Evolutionary conservation across 495 filamentous ascomycete species (phyloP), one percentile per base, ranked within the genome.

Genomic region (Penicillium nucicola): DNA sequence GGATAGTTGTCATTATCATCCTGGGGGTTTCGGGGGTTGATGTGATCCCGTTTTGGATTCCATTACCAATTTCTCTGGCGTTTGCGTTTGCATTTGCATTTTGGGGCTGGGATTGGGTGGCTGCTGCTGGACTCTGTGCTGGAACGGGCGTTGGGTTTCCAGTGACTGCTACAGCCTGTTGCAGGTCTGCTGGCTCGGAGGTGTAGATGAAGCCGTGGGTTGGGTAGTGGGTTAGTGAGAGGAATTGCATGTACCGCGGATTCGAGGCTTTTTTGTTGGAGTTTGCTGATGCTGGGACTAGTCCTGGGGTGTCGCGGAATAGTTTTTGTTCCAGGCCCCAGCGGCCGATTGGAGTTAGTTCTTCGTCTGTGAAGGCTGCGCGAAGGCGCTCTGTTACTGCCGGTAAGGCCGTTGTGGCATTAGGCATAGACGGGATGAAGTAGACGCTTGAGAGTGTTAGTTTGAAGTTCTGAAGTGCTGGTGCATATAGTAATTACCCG

Each of bases 381-480:
- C 67, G 67, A n/a, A 77, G 65, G 37, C 68, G 71, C 52, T 76
- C 69, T 40, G 67, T 70, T 20, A 76, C 49, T 22, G 62, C 55
- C 28, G 53, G 42, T 14, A 74, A 54, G 25, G 61, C 65, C 17
- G 71, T 74, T 36, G 66, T 55, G 36, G 70, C 55, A 48, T 72
- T 74, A 35, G 72, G 70, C 38, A 68, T 68, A 11, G 74, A 70
- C 31, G 72, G 74, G 45, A 75, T 71, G 59, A 76, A 76, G 60
- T 69, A 75, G 54, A 77, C 67, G 6, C 74, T 77, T 42, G 18
- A 47, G 4, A 2, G 10, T 18, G 18, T 46, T 56, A 51, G 33
- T 42, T 43, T 50, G 39, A 28, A 3, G 41, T 33, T 32, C 2
- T 42, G 15, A 4, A 23, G 2, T 19, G 5, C 20, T 12, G 15